Base-by-base conservation (phyloP, 345 rosid genomes). In the Combretum micranthum region DNA sequence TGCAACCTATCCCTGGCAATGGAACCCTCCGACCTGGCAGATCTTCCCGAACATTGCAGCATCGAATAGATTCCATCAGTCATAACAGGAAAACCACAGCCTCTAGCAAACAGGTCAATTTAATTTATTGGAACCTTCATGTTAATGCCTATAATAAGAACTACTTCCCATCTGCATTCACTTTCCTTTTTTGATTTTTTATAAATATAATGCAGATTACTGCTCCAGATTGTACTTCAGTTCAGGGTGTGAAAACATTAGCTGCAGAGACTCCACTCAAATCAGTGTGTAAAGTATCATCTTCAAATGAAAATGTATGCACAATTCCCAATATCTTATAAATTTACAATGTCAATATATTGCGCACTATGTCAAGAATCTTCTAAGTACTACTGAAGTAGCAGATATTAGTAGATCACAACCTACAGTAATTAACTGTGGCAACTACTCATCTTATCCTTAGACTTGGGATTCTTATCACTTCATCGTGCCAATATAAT, bases 51-150 rank as follows among this genome's bases (percentile, higher is more conserved):
- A 77, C 61, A 63, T 64, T 25, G 64, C 55, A 45, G 53, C 56
- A 52, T 56, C 54, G 56, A 19, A 55, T 43, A 57, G 69, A 70
- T 51, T 44, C 64, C 44, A 53, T 67, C 32, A 61, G 62, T 72
- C 61, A 73, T 42, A 74, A 63, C 69, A 73, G 46, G 79, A 85
- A 74, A 62, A 55, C 25, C 57, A 58, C 70, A 73, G 20, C 67
- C 58, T 60, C 75, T 61, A 66, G 68, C 61, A 77, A 79, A 63
- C 80, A 78, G 97, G 99, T 87, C 63, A 70, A 39, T 20, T 39
- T 59, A 19, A 47, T 44, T 20, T 20, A 13, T 21, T 10, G 25
- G 1, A 25, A 3, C 42, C 19, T 50, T 3, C 21, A 13, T 13
- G 1, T 17, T 15, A n/a, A n/a, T n/a, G 16, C 21, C 39, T 32